Evolutionary conservation across 306 rosid species (phyloP), one percentile per base, ranked within the genome.

Genomic region (Alnus rubra): DNA sequence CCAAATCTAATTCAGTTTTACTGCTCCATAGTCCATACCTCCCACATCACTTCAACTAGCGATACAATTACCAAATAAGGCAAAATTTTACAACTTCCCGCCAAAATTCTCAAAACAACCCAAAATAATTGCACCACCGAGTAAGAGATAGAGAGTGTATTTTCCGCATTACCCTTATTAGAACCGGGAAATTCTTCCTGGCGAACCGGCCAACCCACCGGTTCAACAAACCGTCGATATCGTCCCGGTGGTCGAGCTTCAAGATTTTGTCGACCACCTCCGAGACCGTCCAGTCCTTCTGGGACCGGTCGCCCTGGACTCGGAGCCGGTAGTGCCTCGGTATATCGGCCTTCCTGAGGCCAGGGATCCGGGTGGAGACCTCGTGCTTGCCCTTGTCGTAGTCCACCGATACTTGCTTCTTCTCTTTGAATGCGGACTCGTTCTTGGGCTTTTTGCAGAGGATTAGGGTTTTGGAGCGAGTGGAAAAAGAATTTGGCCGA

Each of bases 191-290:
- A 82, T 94, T 94, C 87, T 89, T 94, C 79, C 97, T 84, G 18
- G 95, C 92, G 76, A 91, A 94, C 69, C 97, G 95, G 3, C 98
- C 98, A 8, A 89, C 78, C 97, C 97, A 94, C 53, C 86, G 88
- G 71, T 94, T 94, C 73, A 94, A 89, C 28, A 92, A 35, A 44
- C 93, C 94, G 13, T 94, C 91, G 70, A 94, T 11, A 79, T 91
- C 97, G 30, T 88, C 90, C 11, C 67, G 71, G 52, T 81, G 87
- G 51, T 82, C 55, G 69, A 88, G 89, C 51, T 79, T 74, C 62
- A 88, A 86, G 64, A 94, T 83, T 56, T 62, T 75, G 53, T 84
- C 79, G 18, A 80, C 97, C 11, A 92, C 91, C 90, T 91, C 97
- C 28, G 97, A 87, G 39, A 94, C 86, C 35, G 97, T 74, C 98